Base-by-base conservation (phyloP, 2,329 filamentous ascomycete species). In the Colletotrichum camelliae region DNA sequence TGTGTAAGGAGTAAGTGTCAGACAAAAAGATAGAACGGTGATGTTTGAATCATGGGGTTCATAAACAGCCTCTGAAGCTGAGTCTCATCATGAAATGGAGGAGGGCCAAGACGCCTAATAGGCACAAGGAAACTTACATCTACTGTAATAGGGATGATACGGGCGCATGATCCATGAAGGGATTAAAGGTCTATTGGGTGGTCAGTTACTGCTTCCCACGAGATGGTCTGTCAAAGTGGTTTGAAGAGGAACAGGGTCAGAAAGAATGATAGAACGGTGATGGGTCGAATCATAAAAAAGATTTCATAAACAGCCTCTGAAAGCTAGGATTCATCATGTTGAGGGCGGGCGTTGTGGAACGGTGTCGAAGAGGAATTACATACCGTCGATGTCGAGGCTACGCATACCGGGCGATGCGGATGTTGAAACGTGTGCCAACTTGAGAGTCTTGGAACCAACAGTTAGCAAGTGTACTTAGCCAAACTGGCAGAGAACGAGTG, bases 271-370 rank as follows among this genome's bases (percentile, higher is more conserved):
- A 80, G 77, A 79, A 79, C 80, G 80, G 82, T 84, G 80, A 83
- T 79, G 69, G 79, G 83, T 83, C 78, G 80, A 86, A 86, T 86
- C 84, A 86, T 79, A 18, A 84, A 58, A 58, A 33, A 74, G 78
- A 52, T 61, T 61, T 87, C 86, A 87, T 87, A 87, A 87, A 87
- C 86, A 87, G 86, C 86, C 86, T 87, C 86, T 86, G 85, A 84
- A 80, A 80, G 80, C 80, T 74, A 77, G 61, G 55, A 80, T 81
- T 86, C 85, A 86, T 87, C 85, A 86, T 84, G 76, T 73, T n/a
- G 37, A 39, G 66, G 67, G 43, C 1, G 43, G 27, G 35, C 39
- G n/a, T 33, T 12, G n/a, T 16, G 55, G 18, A 15, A 8, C 12
- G 29, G 13, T 18, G 4, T 27, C n/a, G 27, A 31, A 18, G 21